Conservation (phyloP, 2,329 filamentous ascomycete species). For the Daldinia sp. region DNA sequence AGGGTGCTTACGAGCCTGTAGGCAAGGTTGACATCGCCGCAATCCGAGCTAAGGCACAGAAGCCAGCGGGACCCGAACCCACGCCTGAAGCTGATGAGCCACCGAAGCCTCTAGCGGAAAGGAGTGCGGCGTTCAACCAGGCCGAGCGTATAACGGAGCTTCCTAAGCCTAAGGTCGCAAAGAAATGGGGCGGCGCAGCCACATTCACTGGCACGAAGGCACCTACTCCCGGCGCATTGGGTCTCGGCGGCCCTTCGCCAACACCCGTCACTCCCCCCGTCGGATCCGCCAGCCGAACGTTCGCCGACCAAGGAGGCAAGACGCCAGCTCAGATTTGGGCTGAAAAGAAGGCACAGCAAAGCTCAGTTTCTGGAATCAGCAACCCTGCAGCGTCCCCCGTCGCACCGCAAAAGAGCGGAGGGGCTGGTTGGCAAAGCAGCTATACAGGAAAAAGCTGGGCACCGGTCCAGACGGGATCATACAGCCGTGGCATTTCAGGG, state of each 20-base stretch:
- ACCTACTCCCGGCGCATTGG: constrained; percentile 75
- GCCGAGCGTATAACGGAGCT: constrained; percentile 85
- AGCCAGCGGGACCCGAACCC: constrained; percentile 55
- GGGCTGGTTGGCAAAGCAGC: constrained; percentile 81
- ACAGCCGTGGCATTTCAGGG: constrained; percentile 67
- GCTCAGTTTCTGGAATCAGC: constrained; percentile 61
- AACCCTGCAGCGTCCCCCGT: constrained; percentile 62
- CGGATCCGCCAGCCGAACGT: constrained; percentile 86
- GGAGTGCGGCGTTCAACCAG: constrained; percentile 75
- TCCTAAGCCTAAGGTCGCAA: constrained; percentile 94
- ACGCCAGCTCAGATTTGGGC: constrained; percentile 97
- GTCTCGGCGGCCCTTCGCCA: constrained; percentile 68
- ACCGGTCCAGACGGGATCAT: constrained; percentile 77
- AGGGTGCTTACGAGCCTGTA: constrained; percentile 92
- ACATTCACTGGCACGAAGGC: constrained; percentile 89
- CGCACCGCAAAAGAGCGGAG: constrained; percentile 71
- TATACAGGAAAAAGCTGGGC: constrained; percentile 92
- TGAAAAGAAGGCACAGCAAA: constrained; percentile 90
- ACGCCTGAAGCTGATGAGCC: constrained; percentile 50
- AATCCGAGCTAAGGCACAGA: constrained; percentile 84
- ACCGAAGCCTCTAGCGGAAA: constrained; percentile 75
- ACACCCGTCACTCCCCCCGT: constrained; percentile 68
- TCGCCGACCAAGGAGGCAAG: constrained; percentile 94
- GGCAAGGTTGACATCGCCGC: constrained; percentile 98
- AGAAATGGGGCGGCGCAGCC: constrained; percentile 79